phyloP scores from a whole-genome alignment of 257 asterid genomes.

The Nyctanthes arbortristis region DNA sequence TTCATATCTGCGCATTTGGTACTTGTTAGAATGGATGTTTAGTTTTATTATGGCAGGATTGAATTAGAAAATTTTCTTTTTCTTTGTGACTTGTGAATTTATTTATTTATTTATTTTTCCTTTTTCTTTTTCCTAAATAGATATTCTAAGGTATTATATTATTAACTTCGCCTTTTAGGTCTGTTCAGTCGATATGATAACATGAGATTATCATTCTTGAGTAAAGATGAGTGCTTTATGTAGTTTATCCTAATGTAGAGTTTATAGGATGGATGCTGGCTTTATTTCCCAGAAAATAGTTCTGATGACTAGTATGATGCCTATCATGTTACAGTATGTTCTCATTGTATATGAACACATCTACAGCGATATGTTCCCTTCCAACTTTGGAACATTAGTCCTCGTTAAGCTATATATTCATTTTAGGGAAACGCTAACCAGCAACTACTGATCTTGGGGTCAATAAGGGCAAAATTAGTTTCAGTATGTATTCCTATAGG shows the following conservation, averaged over 20 bases:
- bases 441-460: no score
- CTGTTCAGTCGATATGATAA: not conserved
- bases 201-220: not conserved
- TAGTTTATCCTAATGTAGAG: not conserved
- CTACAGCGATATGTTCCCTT: not conserved
- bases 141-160: not conserved
- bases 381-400: not conserved
- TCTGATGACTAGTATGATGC: not conserved
- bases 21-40: not conserved
- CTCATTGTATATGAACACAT: not conserved
- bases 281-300: not conserved
- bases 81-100: no score
- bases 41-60: not conserved
- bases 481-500: no score
- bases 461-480: no score
- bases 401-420: not conserved
- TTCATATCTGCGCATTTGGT: no score
- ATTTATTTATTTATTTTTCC: no score
- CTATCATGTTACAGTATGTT: not conserved
- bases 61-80: no score
- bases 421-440: no score
- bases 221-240: conserved; percentile 13
- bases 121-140: not conserved
- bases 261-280: not conserved
- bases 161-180: not conserved